Base-by-base conservation (phyloP, 2,329 filamentous ascomycete genomes). In the Chrysosporium keratinophilum region DNA sequence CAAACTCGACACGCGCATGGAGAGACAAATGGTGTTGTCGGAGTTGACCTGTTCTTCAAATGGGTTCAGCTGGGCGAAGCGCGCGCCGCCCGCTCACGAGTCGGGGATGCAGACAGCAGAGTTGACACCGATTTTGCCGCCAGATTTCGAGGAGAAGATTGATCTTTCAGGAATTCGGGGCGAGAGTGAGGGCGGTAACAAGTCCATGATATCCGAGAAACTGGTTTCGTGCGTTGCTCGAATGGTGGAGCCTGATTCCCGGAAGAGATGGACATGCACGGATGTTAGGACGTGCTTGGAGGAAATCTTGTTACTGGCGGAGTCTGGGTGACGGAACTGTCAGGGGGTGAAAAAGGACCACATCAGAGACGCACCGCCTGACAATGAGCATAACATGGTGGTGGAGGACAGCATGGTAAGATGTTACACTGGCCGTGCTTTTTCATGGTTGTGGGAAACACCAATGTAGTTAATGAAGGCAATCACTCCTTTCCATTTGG, bases 1-100 rank as follows among this genome's bases (percentile, higher is more conserved):
- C 57, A 71, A 67, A 4, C 79, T 85, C 50, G 67, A 67, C 39
- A 78, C 76, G 0, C 73, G 69, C 43, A 73, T 74, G 62, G 76
- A 78, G 56, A 69, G 76, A 12, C 66, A 71, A 45, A 56, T 70
- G 19, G 69, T 75, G 0, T 58, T 78, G 11, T 65, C 62, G 11
- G 64, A 69, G 11, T 55, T 77, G 28, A 72, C 70, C 3, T 63
- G 65, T 48, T 61, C 58, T 37, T 59, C 60, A 3, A 60, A 57
- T 23, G 42, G 41, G 2, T 41, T 46, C 17, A 51, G 23, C 20
- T 48, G 35, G 44, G 40, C 39, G 15, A 53, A 54, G 19, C 47
- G 44, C 1, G 20, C 49, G 33, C 40, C 33, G 20, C 61, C 63
- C 5, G 61, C 63, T 6, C 28, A 35, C 11, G 35, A 52, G 10